These are phyloP conservation scores for Alternaria viburni DNA, from an alignment of 2,329 filamentous ascomycete genomes.

Conservation along the genomic window DNA sequence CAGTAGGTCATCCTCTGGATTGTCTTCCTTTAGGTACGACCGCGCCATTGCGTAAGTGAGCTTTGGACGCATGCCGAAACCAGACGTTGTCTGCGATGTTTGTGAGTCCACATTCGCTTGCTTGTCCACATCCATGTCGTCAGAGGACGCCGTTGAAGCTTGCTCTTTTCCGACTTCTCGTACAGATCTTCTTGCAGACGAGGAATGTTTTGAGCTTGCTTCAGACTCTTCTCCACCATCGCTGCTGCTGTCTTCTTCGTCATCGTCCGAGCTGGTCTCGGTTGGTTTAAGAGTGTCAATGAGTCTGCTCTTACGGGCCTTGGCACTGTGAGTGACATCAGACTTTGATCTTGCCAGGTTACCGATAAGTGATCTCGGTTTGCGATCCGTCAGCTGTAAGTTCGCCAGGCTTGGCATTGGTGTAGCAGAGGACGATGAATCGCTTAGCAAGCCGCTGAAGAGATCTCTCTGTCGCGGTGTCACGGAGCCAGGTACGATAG, in stretches of 20 bases:
- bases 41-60: conserved; percentile 66
- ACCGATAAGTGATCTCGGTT: conserved; percentile 25
- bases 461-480: conserved; percentile 46
- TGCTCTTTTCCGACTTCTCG: neutral
- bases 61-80: conserved; percentile 45
- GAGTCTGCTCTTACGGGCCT: conserved; percentile 35
- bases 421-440: conserved; percentile 32
- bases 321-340: conserved; percentile 35
- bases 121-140: conserved; percentile 30
- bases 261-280: conserved; percentile 31
- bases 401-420: conserved; percentile 42
- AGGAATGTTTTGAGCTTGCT: neutral
- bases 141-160: neutral
- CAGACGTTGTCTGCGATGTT: conserved; percentile 29
- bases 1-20: conserved; percentile 49
- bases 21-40: conserved; percentile 64
- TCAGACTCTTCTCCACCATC: conserved; percentile 25
- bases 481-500: conserved; percentile 33
- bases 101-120: conserved; percentile 31
- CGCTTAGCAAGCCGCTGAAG: conserved; percentile 42
- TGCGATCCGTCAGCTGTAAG: conserved; percentile 38
- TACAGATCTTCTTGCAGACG: neutral
- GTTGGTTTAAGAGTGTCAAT: conserved; percentile 41
- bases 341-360: conserved; percentile 40
- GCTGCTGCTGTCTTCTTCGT: conserved; percentile 34